Evolutionary conservation across 2,329 filamentous ascomycete genomes (phyloP).

Genomic region (Aureobasidium pullulans): DNA sequence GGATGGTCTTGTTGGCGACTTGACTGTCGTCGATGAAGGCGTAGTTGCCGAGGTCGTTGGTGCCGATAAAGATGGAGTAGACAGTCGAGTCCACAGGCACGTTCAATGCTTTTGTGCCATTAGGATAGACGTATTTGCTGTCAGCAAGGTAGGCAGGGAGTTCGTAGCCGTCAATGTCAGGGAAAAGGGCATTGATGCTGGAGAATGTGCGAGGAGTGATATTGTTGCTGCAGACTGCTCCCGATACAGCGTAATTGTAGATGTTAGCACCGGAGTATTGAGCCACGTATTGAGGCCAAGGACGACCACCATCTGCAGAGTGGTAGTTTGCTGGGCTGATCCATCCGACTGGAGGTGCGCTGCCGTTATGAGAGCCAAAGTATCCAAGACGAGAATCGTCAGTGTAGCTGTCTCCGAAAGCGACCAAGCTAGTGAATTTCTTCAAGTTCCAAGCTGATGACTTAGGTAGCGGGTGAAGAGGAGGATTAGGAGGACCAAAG

Average conservation of each 20-base stretch:
- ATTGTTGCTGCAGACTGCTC: constrained; percentile 65
- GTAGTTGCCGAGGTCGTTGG: constrained; percentile 64
- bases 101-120: constrained; percentile 35
- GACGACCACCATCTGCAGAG: constrained; percentile 58
- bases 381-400: constrained; percentile 63
- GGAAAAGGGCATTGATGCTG: constrained; percentile 49
- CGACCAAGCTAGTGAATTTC: constrained; percentile 55
- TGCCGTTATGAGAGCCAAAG: constrained; percentile 51
- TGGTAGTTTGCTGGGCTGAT: constrained; percentile 35
- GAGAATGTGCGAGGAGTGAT: constrained; percentile 52
- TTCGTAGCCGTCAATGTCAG: constrained; percentile 45
- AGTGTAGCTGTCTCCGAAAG: constrained; percentile 71
- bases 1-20: constrained; percentile 50
- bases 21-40: constrained; percentile 62
- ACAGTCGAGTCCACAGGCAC: constrained; percentile 54
- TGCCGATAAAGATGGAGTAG: constrained; percentile 74
- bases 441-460: constrained; percentile 30
- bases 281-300: constrained; percentile 62
- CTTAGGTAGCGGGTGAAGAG: not conserved
- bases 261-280: constrained; percentile 50
- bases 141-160: constrained; percentile 42
- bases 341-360: constrained; percentile 57
- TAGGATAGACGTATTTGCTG: constrained; percentile 25
- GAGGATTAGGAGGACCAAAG: not conserved
- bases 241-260: constrained; percentile 64